Base-by-base conservation (phyloP, 2,329 filamentous ascomycete genomes). In the Cercospora canescens region DNA sequence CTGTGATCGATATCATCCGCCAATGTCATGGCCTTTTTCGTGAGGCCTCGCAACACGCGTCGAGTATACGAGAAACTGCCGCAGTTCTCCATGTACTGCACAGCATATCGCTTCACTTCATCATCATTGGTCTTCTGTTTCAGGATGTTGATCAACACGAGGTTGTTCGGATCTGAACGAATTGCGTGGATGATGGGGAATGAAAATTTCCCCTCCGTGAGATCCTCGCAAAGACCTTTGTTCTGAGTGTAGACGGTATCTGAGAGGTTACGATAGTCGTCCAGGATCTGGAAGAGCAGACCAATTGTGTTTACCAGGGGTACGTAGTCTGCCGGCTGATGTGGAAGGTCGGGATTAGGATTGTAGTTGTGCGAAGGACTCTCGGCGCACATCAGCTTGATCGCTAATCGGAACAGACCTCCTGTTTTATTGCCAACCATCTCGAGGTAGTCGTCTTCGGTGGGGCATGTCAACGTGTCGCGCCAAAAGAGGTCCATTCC, bases 181-280 rank as follows among this genome's bases (percentile, higher is more conserved):
- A 98, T 96, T 77, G 91, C 91, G 81, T 98, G 94, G 74, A 98
- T 97, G 74, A 98, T 89, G 45, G 94, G 93, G 77, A 97, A 97
- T 28, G 91, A 94, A 82, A 97, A 97, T 84, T 98, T 98, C 69
- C 94, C 94, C 81, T 98, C 95, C 1, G 93, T 97, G 73, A 98
- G 81, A 79, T 98, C 95, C 82, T 98, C 94, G 79, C 92, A 96
- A 72, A 97, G 87, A 58, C 94, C 95, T 82, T 98, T 98, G 79
- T 96, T 94, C 70, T 90, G 84, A 39, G 89, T 89, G 83, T 97
- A 97, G 74, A 75, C 78, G 2, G 79, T 76, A 45, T 81, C 77
- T 61, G 79, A 79, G 50, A 99, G 88, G 78, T 98, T 98, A 79
- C 93, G 88, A 81, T 97, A 97, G 84, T 99, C 95, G 82, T 94